Evolutionary conservation across 768 basidiomycete genomes (phyloP).

Genomic region (Xerocomellus chrysenteron): DNA sequence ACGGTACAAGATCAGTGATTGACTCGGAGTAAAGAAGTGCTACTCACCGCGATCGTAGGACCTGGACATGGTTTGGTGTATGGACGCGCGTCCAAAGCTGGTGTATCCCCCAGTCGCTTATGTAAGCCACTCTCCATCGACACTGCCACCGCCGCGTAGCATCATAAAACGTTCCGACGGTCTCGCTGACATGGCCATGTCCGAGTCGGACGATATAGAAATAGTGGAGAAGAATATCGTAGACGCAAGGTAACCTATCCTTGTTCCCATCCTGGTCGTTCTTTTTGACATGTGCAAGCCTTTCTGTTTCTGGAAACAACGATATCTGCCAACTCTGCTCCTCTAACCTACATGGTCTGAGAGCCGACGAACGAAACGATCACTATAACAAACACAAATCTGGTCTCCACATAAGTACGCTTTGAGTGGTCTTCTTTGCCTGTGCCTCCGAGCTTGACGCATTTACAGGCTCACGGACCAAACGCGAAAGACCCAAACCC

Average conservation of each 20-base stretch:
- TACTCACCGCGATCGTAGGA: conserved; percentile 92
- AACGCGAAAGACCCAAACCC: conserved; percentile 17
- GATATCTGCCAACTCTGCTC: conserved; percentile 54
- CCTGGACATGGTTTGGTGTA: conserved; percentile 64
- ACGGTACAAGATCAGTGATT: conserved; percentile 5
- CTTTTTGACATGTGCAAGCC: conserved; percentile 7
- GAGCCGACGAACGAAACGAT: conserved; percentile 38
- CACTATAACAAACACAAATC: conserved; percentile 58
- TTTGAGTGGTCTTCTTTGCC: neutral
- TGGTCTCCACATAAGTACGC: conserved; percentile 16
- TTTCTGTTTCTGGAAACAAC: conserved; percentile 15
- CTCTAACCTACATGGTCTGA: conserved; percentile 38
- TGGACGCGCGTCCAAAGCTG: conserved; percentile 52
- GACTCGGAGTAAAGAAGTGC: neutral
- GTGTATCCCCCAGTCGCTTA: conserved; percentile 24
- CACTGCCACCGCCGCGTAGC: conserved; percentile 11
- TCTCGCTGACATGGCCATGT: conserved; percentile 3
- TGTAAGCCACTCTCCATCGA: conserved; percentile 9
- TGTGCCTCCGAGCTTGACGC: neutral
- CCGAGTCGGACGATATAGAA: conserved; percentile 21
- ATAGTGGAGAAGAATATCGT: conserved; percentile 13
- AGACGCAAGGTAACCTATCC: conserved; percentile 12
- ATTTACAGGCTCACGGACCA: conserved; percentile 11
- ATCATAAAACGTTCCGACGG: too few relatives aligned
- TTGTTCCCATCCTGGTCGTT: neutral